phyloP scores from a whole-genome alignment of 2,329 filamentous ascomycete species.

The Cladosporium austrohemisphaericum region DNA sequence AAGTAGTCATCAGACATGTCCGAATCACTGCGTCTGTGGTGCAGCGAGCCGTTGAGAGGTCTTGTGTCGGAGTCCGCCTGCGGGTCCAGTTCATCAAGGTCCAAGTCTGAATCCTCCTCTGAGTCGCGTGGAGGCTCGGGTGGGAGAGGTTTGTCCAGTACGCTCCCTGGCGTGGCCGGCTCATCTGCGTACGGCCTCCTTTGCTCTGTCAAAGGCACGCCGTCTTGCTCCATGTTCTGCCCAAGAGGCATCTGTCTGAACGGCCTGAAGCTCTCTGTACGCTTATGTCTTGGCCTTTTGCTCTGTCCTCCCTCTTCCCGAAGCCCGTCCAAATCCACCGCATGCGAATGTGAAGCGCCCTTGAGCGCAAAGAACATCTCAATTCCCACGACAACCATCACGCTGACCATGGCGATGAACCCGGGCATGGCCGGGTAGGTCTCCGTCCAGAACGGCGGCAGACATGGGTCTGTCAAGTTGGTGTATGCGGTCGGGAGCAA shows the following conservation, averaged over 20 bases:
- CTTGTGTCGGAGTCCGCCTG: slow-evolving; percentile 21
- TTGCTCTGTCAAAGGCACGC: slow-evolving; percentile 20
- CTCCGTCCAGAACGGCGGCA: slow-evolving; percentile 74
- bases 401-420: slow-evolving; percentile 74
- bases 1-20: slow-evolving; percentile 9
- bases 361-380: slow-evolving; percentile 84
- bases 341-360: slow-evolving; percentile 58
- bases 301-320: slow-evolving; percentile 23
- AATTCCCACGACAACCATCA: slow-evolving; percentile 76
- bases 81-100: slow-evolving; percentile 34
- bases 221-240: slow-evolving; percentile 13
- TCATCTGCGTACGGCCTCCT: slow-evolving; percentile 22
- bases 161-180: slow-evolving; percentile 6
- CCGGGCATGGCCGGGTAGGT: slow-evolving; percentile 78
- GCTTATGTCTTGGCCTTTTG: slow-evolving; percentile 18
- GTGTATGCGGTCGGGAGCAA: slow-evolving; percentile 61
- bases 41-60: slow-evolving; percentile 21
- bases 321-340: slow-evolving; percentile 35
- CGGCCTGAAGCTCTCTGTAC: slow-evolving; percentile 25
- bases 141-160: slow-evolving; percentile 32
- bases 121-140: slow-evolving; percentile 22
- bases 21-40: slow-evolving; percentile 16
- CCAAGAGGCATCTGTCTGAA: slow-evolving; percentile 27
- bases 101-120: slow-evolving; percentile 31
- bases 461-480: slow-evolving; percentile 59